A percentile compares a stretch with the other conserved stretches of the same genome.
Conservation (phyloP, 345 rosid species). For the Durio zibethinus region DNA sequence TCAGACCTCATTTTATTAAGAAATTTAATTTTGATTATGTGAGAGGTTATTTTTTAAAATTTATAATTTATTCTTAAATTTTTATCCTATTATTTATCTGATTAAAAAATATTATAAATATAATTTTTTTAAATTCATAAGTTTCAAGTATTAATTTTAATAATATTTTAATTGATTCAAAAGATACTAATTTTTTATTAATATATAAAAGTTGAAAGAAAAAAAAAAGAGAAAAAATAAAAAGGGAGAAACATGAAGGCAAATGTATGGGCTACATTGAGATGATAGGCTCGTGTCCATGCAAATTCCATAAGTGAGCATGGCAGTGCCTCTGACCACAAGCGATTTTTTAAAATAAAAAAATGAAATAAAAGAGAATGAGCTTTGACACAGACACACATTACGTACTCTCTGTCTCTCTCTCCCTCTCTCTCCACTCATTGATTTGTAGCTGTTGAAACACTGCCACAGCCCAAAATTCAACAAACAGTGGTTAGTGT, state of each 20-base stretch:
- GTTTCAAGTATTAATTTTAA: too few species aligned
- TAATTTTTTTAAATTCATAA: too few species aligned
- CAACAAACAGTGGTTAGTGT: constrained; percentile 2
- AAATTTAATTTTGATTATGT: too few species aligned
- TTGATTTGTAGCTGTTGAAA: constrained; percentile 2
- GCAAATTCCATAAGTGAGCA: constrained; percentile 19
- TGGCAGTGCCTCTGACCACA: constrained; percentile 17
- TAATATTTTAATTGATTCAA: too few species aligned
- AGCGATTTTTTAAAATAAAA: neutral
- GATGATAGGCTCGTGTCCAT: neutral
- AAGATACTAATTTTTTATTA: too few species aligned
- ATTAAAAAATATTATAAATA: too few species aligned
- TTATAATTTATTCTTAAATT: too few species aligned
- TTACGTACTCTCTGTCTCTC: neutral
- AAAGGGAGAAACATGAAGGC: neutral
- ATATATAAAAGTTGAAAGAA: too few species aligned
- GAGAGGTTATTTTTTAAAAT: too few species aligned
- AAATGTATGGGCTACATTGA: neutral
- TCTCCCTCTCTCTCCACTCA: constrained; percentile 5
- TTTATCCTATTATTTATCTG: too few species aligned
- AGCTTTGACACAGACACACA: neutral
- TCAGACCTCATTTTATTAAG: too few species aligned
- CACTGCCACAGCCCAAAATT: neutral
- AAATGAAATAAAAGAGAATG: neutral
- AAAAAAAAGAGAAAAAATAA: too few species aligned